These are phyloP conservation scores for Trichoderma parareesei DNA, from an alignment of 495 filamentous ascomycete species.

Conservation along the genomic window DNA sequence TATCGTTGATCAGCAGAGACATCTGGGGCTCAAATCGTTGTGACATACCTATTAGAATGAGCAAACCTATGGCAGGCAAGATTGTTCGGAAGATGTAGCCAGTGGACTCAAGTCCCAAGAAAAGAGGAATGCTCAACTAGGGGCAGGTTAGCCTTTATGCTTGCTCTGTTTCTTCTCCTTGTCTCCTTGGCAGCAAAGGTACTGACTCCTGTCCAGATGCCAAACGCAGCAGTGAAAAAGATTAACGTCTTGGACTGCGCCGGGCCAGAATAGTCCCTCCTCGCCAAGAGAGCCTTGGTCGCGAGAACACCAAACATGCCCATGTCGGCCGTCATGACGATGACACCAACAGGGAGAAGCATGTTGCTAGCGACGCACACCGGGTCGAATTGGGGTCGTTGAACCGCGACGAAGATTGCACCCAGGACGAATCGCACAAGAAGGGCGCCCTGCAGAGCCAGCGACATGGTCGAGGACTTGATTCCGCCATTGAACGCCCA, in stretches of 20 bases:
- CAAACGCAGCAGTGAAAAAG: conserved; percentile 33
- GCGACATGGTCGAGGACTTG: conserved; percentile 20
- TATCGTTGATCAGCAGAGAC: conserved; percentile 20
- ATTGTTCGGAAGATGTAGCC: conserved; percentile 38
- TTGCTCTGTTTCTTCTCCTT: neutral
- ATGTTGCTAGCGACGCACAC: conserved; percentile 42
- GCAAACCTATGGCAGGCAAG: conserved; percentile 40
- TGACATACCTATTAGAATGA: conserved; percentile 40
- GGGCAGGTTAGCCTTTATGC: neutral
- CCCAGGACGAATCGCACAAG: conserved; percentile 38
- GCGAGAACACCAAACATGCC: conserved; percentile 21
- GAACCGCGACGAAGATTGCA: conserved; percentile 41
- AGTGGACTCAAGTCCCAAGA: conserved; percentile 35
- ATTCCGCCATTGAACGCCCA: conserved; percentile 36
- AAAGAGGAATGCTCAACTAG: conserved; percentile 40
- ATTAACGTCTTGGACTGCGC: conserved; percentile 27
- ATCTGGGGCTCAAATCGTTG: conserved; percentile 15
- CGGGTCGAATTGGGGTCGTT: conserved; percentile 38
- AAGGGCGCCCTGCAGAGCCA: conserved; percentile 35
- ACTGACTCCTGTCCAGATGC: conserved; percentile 42
- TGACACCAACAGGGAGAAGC: conserved; percentile 33
- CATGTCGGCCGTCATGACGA: conserved; percentile 36
- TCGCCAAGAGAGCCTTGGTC: conserved; percentile 19
- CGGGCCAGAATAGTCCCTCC: conserved; percentile 11
- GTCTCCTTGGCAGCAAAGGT: neutral